A percentile compares a stretch with the other conserved stretches of the same genome.
Evolutionary conservation across 495 filamentous ascomycete species (phyloP).

Genomic region (Paragyromitra xinjiangensis): DNA sequence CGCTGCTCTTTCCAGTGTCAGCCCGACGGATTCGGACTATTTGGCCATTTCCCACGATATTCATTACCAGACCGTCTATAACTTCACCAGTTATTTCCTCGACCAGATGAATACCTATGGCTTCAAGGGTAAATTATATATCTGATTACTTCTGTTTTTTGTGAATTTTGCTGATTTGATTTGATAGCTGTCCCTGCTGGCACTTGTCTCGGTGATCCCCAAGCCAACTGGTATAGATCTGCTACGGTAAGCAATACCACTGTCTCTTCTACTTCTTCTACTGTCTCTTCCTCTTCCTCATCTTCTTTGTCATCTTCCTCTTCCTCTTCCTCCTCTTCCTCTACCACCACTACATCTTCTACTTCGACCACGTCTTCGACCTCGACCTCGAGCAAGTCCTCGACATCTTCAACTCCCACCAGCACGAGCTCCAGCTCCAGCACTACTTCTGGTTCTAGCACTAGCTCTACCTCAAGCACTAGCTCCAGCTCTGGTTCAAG

Average conservation of each 20-base stretch:
- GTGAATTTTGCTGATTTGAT: constrained; percentile 14
- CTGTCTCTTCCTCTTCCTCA: constrained; percentile 16
- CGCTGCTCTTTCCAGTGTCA: constrained; percentile 36
- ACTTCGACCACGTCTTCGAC: not conserved
- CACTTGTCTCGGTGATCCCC: constrained; percentile 59
- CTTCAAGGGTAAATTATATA: constrained; percentile 56
- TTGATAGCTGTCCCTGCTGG: constrained; percentile 60
- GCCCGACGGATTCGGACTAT: constrained; percentile 53
- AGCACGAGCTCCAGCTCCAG: constrained; percentile 14
- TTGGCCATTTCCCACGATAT: constrained; percentile 69
- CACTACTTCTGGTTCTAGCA: constrained; percentile 7
- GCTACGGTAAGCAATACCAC: constrained; percentile 36
- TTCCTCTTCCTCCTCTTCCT: not conserved
- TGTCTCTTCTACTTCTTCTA: constrained; percentile 9
- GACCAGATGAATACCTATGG: constrained; percentile 63
- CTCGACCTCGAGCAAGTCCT: not conserved
- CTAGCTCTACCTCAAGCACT: not conserved
- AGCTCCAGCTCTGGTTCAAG: not conserved
- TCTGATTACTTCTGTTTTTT: not conserved
- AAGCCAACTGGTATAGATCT: constrained; percentile 62
- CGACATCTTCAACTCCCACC: constrained; percentile 11
- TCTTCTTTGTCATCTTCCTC: constrained; percentile 13
- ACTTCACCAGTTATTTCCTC: constrained; percentile 72
- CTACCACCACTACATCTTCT: not conserved
- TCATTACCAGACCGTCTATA: constrained; percentile 72